Conservation (phyloP, 306 rosid species). For the Vigna reflexopilosa region DNA sequence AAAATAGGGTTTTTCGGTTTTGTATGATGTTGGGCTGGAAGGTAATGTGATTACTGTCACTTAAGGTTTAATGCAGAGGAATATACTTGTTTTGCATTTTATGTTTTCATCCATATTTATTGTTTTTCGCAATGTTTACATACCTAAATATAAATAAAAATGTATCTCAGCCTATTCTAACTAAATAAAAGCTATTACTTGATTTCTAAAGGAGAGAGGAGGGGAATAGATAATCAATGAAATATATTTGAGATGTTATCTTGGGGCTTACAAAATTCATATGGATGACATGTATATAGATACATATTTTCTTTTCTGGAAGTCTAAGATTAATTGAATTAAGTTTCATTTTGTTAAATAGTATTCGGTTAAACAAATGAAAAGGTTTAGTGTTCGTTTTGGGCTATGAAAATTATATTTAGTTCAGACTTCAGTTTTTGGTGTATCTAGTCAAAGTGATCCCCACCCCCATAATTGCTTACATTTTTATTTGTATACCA, state of each 20-base stretch:
- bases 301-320: not conserved
- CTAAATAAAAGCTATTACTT: not conserved
- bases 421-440: constrained; percentile 17
- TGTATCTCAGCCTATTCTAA: too few species aligned
- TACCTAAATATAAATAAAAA: too few species aligned
- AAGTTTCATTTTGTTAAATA: not conserved
- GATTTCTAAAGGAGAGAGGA: not conserved
- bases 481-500: not conserved
- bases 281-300: constrained; percentile 9
- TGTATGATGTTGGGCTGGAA: constrained; percentile 88
- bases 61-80: not conserved
- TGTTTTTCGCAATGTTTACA: too few species aligned
- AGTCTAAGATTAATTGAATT: not conserved
- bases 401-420: constrained; percentile 4
- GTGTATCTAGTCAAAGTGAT: not conserved
- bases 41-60: constrained; percentile 53
- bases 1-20: too few species aligned
- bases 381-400: not conserved
- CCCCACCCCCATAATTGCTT: not conserved
- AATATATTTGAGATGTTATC: constrained; percentile 1
- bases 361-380: constrained; percentile 25
- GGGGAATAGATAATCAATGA: constrained; percentile 16
- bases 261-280: not conserved
- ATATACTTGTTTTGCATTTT: too few species aligned
- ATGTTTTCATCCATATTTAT: too few species aligned